Evolutionary conservation across 2,329 filamentous ascomycete genomes (phyloP).

Genomic region (Claviceps lovelessii): DNA sequence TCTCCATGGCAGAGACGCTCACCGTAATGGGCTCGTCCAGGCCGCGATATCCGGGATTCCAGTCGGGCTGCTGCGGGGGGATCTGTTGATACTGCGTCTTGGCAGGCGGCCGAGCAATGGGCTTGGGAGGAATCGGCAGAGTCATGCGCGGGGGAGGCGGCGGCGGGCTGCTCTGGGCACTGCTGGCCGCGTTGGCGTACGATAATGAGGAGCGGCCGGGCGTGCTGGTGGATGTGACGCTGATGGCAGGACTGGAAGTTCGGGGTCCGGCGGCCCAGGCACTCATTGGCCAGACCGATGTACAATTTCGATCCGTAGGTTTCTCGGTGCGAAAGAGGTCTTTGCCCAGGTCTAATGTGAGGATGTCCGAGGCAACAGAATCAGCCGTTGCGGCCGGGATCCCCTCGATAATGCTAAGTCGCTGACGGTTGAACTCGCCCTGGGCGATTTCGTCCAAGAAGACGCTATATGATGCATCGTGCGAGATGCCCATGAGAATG

Average conservation of each 20-base stretch:
- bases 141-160: conserved; percentile 23
- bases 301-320: conserved; percentile 20
- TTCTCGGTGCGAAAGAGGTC: conserved; percentile 41
- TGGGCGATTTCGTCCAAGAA: conserved; percentile 41
- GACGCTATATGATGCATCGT: conserved; percentile 45
- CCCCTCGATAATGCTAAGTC: conserved; percentile 41
- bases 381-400: conserved; percentile 32
- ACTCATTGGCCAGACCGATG: conserved; percentile 8
- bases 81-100: conserved; percentile 11
- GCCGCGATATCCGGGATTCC: conserved; percentile 41
- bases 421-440: conserved; percentile 26
- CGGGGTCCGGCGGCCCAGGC: conserved; percentile 1
- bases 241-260: conserved; percentile 8
- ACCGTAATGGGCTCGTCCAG: conserved; percentile 37
- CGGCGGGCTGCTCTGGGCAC: conserved; percentile 18
- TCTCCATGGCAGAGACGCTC: conserved; percentile 32
- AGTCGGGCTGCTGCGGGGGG: conserved; percentile 21
- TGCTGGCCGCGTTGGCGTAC: conserved; percentile 27
- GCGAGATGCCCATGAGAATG: conserved; percentile 46
- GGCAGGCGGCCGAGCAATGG: conserved; percentile 1
- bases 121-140: conserved; percentile 24
- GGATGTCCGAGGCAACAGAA: conserved; percentile 31
- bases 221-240: conserved; percentile 6
- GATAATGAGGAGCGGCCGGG: conserved; percentile 12
- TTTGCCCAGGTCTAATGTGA: conserved; percentile 30